Base-by-base conservation (phyloP, 2,329 filamentous ascomycete genomes). In the Juglanconis juglandina region DNA sequence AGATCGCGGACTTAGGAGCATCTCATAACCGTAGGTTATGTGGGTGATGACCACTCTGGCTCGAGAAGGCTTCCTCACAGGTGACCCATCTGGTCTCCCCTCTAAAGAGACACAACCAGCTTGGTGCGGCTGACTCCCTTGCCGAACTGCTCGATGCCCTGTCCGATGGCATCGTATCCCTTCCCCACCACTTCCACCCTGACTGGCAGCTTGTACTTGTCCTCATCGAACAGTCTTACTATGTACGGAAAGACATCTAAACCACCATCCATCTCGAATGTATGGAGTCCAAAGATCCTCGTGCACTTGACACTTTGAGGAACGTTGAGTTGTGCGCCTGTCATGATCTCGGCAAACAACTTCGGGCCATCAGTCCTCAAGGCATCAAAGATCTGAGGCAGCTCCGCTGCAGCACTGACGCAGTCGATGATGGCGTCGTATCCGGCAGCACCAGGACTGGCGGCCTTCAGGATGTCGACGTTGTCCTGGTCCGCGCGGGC, bases 341-440 rank as follows among this genome's bases (percentile, higher is more conserved):
- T 73, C 30, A 72, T 53, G 3, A 75, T 68, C 11, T 68, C 58
- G 1, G 67, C 65, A 59, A 71, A 75, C 41, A 66, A 58, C 63
- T 66, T 71, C 4, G 68, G 66, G 3, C 73, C 72, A 24, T 62
- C 61, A 3, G 53, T 9, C 13, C 63, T 61, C 6, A 75, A 55
- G 3, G 66, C 62, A 2, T 68, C 67, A 41, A 68, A 71, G 3
- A 75, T 62, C 13, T 64, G 57, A 1, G 60, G 58, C 47, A 68
- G n/a, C n/a, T 64, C 50, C n/a, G 37, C 37, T 17, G 63, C 72
- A 4, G 67, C 69, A 0, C 64, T 66, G 2, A 75, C 71, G 2
- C 68, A 65, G 59, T 76, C 73, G 17, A 75, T 42, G 34, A 75
- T 71, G 3, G 69, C 69, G 53, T 75, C 73, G 6, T 73, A 71